These are phyloP conservation scores for Suhomyces panamericanus DNA, from an alignment of 1,139 yeast genomes.

Conservation along the genomic window DNA sequence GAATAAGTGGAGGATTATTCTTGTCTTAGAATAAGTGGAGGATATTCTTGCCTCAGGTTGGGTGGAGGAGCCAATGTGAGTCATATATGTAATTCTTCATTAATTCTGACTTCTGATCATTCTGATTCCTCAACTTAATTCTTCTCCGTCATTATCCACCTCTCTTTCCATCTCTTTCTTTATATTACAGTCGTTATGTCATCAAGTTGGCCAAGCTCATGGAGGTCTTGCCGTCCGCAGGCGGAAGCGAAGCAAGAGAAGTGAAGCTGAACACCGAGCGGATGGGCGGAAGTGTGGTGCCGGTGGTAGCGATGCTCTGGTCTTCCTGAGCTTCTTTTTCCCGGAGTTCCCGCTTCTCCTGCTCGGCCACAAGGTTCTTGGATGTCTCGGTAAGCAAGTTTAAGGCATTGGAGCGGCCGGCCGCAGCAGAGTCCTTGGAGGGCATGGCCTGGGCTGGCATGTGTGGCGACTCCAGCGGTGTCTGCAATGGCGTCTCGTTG, in stretches of 20 bases:
- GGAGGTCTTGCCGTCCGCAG: slow-evolving; percentile 13
- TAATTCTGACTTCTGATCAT: too few species aligned
- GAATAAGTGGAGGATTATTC: too few species aligned
- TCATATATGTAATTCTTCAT: too few species aligned
- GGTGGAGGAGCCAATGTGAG: too few species aligned
- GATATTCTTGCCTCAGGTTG: too few species aligned
- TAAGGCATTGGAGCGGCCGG: slow-evolving; percentile 13
- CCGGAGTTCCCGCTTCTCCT: slow-evolving; percentile 8
- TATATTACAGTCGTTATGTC: slow-evolving; percentile 9
- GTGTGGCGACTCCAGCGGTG: slow-evolving; percentile 49
- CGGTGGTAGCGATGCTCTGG: slow-evolving; percentile 39
- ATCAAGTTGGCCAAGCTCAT: slow-evolving; percentile 20
- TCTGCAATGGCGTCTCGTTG: slow-evolving; percentile 42
- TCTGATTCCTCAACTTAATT: too few species aligned
- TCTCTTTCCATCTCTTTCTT: not conserved
- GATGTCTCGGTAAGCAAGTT: slow-evolving; percentile 25
- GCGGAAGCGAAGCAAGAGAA: slow-evolving; percentile 13
- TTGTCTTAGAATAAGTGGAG: too few species aligned
- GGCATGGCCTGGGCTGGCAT: slow-evolving; percentile 26
- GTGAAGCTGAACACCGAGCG: slow-evolving; percentile 41
- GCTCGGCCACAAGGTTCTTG: slow-evolving; percentile 22
- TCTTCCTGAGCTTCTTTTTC: not conserved
- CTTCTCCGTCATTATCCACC: too few species aligned
- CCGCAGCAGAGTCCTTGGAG: not conserved
- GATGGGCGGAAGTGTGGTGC: slow-evolving; percentile 48